Evolutionary conservation across 129 eudicot species (phyloP), one percentile per base, ranked within the genome.

Genomic region (Lactuca sativa): DNA sequence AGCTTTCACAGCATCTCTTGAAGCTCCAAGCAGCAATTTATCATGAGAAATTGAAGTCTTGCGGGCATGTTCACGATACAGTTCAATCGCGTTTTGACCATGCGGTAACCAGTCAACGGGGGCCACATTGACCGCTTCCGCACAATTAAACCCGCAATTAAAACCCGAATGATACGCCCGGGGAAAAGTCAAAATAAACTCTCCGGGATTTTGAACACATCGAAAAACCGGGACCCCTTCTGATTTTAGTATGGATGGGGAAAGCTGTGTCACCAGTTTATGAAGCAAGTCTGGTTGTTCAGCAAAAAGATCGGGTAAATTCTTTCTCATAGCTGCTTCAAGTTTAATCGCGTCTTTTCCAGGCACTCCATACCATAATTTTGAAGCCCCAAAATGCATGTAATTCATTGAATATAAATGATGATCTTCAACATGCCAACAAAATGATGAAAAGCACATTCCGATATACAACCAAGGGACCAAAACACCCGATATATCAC

Each of bases 361-460:
- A 0, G 98, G 98, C 58, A 93, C 95, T 16, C 96, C 98, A 74
- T 93, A 93, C 98, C 98, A 93, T 81, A 93, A 54, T 79, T 93
- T 93, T 44, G 98, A 87, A 82, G 90, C 95, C 75, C 98, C 98
- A 76, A 83, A 93, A 75, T 93, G 98, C 96, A 89, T 85, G 92
- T 82, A 93, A 82, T 93, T 93, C 86, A 93, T 70, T 4, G 98
- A 93, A 73, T 93, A 93, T 55, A 93, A 56, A 66, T 93, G 95
- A 63, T 93, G 98, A 73, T 93, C 98, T 86, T 93, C 98, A 59
- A 93, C 98, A 82, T 93, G 98, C 98, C 98, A 93, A 67, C 98
- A 93, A 79, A 93, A 93, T 1, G 98, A 89, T 47, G 98, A 93
- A 80, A 93, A 93, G 47, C 98, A 25, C 30, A 25, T 25, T 25